Evolutionary conservation across 805 yeast species (phyloP), one percentile per base, ranked within the genome.

Genomic region (Kluyveromyces lactis): DNA sequence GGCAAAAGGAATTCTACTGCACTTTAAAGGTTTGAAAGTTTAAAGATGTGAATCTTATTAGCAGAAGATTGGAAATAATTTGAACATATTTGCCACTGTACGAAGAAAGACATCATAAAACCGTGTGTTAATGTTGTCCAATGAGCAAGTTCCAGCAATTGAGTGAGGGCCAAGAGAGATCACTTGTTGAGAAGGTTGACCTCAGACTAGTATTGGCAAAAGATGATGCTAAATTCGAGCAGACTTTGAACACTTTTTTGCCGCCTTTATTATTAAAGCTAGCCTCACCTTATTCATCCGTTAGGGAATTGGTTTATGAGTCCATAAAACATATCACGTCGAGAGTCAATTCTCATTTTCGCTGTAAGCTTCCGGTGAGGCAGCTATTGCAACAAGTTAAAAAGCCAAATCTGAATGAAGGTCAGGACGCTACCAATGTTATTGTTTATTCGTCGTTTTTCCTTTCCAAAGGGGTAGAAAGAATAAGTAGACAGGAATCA

Each of bases 221-320:
- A 36, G 66, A 79, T 0, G 82, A 80, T 34, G 68, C 61, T 2
- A 82, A 81, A 51, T 72, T 87, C 40, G 79, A 82, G 52, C 53
- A 71, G 2, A 62, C 79, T 4, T 56, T 92, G 30, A 67, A 69
- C 9, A 60, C 73, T 1, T 90, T 81, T 52, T 66, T 90, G 31
- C 71, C 86, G 1, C 96, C 98, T 1, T 55, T 90, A 19, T 62
- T 90, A 26, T 64, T 89, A 45, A 90, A 90, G 55, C 68, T 89
- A 38, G 74, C 81, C 2, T 86, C 96, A 12, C 72, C 79, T 2
- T 73, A 82, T 56, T 63, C 67, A 0, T 63, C 72, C 12, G 95
- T 84, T 1, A 71, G 92, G 44, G 64, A 71, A 19, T 79, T 81
- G 28, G 79, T 89, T 2, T 66, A 81, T 24, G 76, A 77, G 46